Conservation (phyloP, 2,329 filamentous ascomycete genomes). For the Pseudocercospora pini-densiflorae region DNA sequence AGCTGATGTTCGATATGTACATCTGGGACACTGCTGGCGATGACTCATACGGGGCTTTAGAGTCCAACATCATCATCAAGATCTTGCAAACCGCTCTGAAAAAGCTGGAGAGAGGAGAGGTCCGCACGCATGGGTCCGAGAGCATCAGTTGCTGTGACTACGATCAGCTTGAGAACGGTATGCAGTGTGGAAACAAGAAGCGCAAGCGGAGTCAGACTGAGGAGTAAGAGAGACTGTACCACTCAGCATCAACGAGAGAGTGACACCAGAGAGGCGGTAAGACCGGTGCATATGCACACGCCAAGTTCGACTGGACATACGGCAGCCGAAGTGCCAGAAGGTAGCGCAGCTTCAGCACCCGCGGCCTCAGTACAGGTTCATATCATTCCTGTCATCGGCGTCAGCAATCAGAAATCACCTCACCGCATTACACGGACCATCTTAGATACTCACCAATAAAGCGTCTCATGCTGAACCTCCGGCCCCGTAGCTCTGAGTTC, state of each 20-base stretch:
- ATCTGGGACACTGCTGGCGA: too few relatives aligned
- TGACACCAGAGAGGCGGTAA: neutral
- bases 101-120: too few relatives aligned
- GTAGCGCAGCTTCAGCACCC: neutral
- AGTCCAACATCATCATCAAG: too few relatives aligned
- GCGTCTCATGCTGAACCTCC: neutral
- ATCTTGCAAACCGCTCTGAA: too few relatives aligned
- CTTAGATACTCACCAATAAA: constrained; percentile 1
- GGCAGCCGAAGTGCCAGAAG: too few relatives aligned
- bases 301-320: too few relatives aligned
- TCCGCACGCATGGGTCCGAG: too few relatives aligned
- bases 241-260: neutral
- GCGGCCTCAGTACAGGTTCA: neutral
- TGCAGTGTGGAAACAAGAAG: neutral
- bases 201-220: neutral
- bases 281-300: too few relatives aligned
- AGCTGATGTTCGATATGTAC: too few relatives aligned
- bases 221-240: neutral
- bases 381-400: neutral
- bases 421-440: too few relatives aligned
- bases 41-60: too few relatives aligned
- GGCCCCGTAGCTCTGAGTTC: neutral
- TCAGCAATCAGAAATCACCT: neutral
- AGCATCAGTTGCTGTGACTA: neutral
- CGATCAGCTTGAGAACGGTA: neutral